Evolutionary conservation across 1,284 basidiomycete species (phyloP).

Genomic region (Pyrrhoderma noxium): DNA sequence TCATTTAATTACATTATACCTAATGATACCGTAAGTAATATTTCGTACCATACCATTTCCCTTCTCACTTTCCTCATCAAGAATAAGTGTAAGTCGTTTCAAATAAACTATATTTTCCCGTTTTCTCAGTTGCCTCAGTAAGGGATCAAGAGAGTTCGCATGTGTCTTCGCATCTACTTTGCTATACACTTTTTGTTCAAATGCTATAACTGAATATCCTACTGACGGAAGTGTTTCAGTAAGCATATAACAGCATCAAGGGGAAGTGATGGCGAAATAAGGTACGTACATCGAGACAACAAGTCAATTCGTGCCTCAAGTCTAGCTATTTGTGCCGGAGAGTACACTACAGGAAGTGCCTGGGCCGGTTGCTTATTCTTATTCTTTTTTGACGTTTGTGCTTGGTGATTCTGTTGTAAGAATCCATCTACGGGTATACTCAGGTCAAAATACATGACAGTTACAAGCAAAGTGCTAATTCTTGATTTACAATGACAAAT

Average conservation of each 20-base stretch:
- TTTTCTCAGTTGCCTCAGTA: constrained; percentile 46
- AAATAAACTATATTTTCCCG: constrained; percentile 53
- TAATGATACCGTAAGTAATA: constrained; percentile 3
- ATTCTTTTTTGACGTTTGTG: constrained; percentile 34
- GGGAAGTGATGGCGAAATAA: neutral
- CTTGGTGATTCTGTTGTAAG: constrained; percentile 20
- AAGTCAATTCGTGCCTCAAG: constrained; percentile 38
- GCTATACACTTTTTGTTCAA: constrained; percentile 60
- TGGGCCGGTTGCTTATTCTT: constrained; percentile 36
- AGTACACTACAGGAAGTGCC: constrained; percentile 24
- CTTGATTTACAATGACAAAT: neutral
- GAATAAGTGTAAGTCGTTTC: constrained; percentile 62
- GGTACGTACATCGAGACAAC: constrained; percentile 36
- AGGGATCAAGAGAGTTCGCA: constrained; percentile 47
- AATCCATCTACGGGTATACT: constrained; percentile 39
- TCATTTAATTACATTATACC: too few species aligned
- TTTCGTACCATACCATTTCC: constrained; percentile 63
- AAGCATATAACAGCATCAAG: constrained; percentile 16
- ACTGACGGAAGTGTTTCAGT: constrained; percentile 36
- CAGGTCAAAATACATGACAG: constrained; percentile 51
- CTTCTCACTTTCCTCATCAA: constrained; percentile 75
- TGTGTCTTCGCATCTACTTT: constrained; percentile 65
- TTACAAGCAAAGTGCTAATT: neutral
- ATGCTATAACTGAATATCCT: constrained; percentile 70
- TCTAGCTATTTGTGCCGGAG: constrained; percentile 32